Evolutionary conservation across 768 basidiomycete species (phyloP), one percentile per base, ranked within the genome.

Genomic region (Hericium coralloides): DNA sequence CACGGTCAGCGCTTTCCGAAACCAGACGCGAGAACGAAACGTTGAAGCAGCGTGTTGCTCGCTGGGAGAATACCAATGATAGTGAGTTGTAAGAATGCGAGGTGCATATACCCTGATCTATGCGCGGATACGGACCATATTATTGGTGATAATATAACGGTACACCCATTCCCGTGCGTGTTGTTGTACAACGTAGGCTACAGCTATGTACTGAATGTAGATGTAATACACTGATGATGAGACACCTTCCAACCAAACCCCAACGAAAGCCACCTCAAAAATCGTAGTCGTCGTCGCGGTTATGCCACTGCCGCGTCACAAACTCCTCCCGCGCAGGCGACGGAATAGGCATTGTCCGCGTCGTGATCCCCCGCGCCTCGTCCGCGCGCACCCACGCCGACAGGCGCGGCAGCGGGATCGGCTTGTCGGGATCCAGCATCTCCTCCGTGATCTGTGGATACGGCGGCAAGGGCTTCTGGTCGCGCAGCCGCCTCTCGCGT

Each of bases 11-110:
- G 26, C 67, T 89, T 18, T 67, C 70, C 1, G 68, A 73, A 52
- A 68, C 72, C 23, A 76, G 73, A 14, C 73, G 75, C 45, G 85
- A 90, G 66, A 86, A 84, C 63, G 68, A 73, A 45, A 72, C 72
- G 56, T 76, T 90, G 12, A 54, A 51, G 18, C 56, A 38, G 17
- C 55, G 60, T 9, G 6, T 61, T 37, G 38, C 49, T 1, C 31
- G 31, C 31, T 31, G 31, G 31, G 31, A 31, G 31, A 31, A 31
- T 9, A 31, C 31, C 31, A 9, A 31, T 31, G 31, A 31, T 9
- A 31, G 31, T 31, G 31, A 31, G 31, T 45, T 22, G 48, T 48
- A 56, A 2, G 56, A 63, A 20, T 18, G 17, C 17, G 18, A 45
- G 43, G 43, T 9, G 43, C 43, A 45, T 18, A 9, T 45, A 45